Conservation (phyloP, 1,139 yeast species). For the Suhomyces guaymorum region DNA sequence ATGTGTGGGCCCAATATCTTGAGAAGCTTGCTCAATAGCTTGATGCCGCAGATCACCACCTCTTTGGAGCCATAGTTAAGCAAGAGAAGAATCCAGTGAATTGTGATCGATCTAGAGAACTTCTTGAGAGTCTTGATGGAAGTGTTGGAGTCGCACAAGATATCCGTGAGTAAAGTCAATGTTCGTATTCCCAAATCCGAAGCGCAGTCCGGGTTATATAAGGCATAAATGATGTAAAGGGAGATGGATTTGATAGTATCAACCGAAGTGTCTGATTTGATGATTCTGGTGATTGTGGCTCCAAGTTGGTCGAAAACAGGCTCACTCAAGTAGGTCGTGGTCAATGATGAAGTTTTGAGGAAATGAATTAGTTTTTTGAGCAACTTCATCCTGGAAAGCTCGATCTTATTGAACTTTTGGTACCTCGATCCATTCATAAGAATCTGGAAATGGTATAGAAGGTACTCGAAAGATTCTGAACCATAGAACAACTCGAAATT, state of each 20-base stretch:
- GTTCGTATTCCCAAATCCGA: constrained; percentile 32
- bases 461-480: constrained; percentile 46
- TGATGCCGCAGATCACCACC: constrained; percentile 49
- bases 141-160: constrained; percentile 32
- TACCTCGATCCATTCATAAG: constrained; percentile 54
- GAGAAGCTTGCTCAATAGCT: constrained; percentile 52
- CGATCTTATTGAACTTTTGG: constrained; percentile 48
- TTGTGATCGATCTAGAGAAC: constrained; percentile 57
- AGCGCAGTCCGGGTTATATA: constrained; percentile 33
- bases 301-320: constrained; percentile 22
- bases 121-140: constrained; percentile 43
- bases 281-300: constrained; percentile 23
- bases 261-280: constrained; percentile 37
- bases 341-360: constrained; percentile 34
- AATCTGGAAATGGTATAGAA: constrained; percentile 57
- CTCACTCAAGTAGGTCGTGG: constrained; percentile 13
- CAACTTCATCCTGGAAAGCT: constrained; percentile 54
- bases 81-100: constrained; percentile 66
- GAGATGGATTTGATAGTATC: constrained; percentile 40
- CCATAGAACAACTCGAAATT: constrained; percentile 40
- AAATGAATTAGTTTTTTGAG: constrained; percentile 56
- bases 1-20: constrained; percentile 48
- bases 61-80: constrained; percentile 40
- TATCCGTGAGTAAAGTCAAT: constrained; percentile 32
- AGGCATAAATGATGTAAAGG: constrained; percentile 37